phyloP scores from a whole-genome alignment of 805 yeast species.

The Metschnikowia reukaufii region DNA sequence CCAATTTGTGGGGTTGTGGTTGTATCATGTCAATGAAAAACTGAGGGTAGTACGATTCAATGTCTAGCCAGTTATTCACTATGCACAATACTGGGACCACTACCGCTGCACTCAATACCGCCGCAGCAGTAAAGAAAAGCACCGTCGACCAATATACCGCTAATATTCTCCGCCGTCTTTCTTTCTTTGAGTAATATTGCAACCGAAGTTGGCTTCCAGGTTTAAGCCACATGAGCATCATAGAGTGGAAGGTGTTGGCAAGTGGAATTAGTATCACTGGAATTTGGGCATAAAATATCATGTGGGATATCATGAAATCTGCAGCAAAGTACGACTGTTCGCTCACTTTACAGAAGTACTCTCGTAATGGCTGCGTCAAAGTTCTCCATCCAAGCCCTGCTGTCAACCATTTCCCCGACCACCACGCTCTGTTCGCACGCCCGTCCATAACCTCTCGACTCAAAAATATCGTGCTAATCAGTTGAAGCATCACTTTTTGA shows the following conservation, averaged over 20 bases:
- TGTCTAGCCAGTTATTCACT: slow-evolving; percentile 10
- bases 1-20: slow-evolving; percentile 34
- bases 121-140: slow-evolving; percentile 3
- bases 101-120: slow-evolving; percentile 6
- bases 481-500: slow-evolving; percentile 58
- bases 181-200: slow-evolving; percentile 43
- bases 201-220: slow-evolving; percentile 54
- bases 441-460: slow-evolving; percentile 64
- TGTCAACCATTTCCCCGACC: slow-evolving; percentile 70
- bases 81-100: slow-evolving; percentile 10
- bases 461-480: slow-evolving; percentile 48
- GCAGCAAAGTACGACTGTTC: slow-evolving; percentile 70
- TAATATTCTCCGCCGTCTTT: slow-evolving; percentile 24
- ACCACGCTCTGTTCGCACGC: slow-evolving; percentile 57
- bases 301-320: slow-evolving; percentile 61
- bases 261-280: slow-evolving; percentile 65
- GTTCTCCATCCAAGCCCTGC: slow-evolving; percentile 63
- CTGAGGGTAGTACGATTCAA: slow-evolving; percentile 32
- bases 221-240: slow-evolving; percentile 65
- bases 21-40: slow-evolving; percentile 37
- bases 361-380: slow-evolving; percentile 64
- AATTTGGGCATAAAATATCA: slow-evolving; percentile 54
- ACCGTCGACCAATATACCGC: slow-evolving; percentile 6
- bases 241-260: slow-evolving; percentile 65
- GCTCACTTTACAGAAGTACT: slow-evolving; percentile 57